These are phyloP conservation scores for Raddia guianensis DNA, from an alignment of 176 grass and related monocot species.

Conservation along the genomic window DNA sequence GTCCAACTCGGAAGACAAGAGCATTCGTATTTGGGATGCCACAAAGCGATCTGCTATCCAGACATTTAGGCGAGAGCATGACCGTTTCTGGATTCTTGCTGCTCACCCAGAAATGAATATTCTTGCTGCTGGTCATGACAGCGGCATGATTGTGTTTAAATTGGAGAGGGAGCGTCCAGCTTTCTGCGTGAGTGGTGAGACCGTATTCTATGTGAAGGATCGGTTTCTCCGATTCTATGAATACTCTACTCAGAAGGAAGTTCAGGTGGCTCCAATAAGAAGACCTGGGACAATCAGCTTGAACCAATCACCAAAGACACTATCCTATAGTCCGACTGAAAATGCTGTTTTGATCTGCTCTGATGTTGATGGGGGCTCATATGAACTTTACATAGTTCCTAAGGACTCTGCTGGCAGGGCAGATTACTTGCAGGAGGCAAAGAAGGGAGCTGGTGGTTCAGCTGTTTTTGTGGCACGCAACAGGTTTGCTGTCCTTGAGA, in stretches of 20 bases:
- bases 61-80: constrained; percentile 90
- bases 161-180: constrained; percentile 92
- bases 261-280: constrained; percentile 85
- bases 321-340: constrained; percentile 91
- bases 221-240: constrained; percentile 84
- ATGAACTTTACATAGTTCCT: constrained; percentile 88
- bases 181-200: constrained; percentile 82
- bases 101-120: constrained; percentile 96
- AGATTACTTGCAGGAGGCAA: constrained; percentile 86
- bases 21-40: constrained; percentile 98
- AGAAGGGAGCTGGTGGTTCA: constrained; percentile 86
- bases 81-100: constrained; percentile 97
- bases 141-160: constrained; percentile 98
- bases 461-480: constrained; percentile 97
- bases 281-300: constrained; percentile 85
- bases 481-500: constrained; percentile 94
- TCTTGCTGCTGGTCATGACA: constrained; percentile 96
- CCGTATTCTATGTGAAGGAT: constrained; percentile 88
- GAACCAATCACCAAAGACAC: constrained; percentile 79
- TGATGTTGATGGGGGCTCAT: constrained; percentile 89
- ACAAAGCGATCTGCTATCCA: constrained; percentile 95
- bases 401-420: constrained; percentile 74
- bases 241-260: constrained; percentile 80
- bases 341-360: constrained; percentile 94
- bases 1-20: constrained; percentile 98